These are phyloP conservation scores for Penicillium salamii DNA, from an alignment of 495 filamentous ascomycete genomes.

Conservation along the genomic window DNA sequence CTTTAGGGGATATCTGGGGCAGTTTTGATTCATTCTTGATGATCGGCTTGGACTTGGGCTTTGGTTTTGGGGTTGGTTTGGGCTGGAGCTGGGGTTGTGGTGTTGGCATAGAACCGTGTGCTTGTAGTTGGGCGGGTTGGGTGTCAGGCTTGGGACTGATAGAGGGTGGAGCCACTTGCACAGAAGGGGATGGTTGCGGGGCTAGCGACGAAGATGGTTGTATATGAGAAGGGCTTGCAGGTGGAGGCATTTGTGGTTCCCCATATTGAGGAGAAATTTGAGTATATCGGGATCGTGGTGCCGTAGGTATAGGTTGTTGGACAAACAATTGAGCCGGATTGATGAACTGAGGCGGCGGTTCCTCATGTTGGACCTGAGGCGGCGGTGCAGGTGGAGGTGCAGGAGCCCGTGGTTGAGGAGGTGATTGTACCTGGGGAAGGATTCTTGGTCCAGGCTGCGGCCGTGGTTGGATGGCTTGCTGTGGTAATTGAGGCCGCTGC, in stretches of 20 bases:
- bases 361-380: slow-evolving; percentile 12
- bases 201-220: slow-evolving; percentile 14
- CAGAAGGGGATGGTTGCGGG: neutral
- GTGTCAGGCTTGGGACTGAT: slow-evolving; percentile 3
- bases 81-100: slow-evolving; percentile 2
- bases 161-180: slow-evolving; percentile 2
- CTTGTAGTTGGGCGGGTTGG: slow-evolving; percentile 2
- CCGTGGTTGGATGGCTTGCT: slow-evolving; percentile 1
- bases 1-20: slow-evolving; percentile 8
- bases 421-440: slow-evolving; percentile 18
- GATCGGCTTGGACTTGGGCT: slow-evolving; percentile 3
- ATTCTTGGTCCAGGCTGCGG: slow-evolving; percentile 15
- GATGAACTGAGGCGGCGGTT: slow-evolving; percentile 43
- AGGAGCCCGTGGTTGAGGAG: slow-evolving; percentile 19
- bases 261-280: slow-evolving; percentile 26
- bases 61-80: slow-evolving; percentile 6
- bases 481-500: slow-evolving; percentile 17
- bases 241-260: slow-evolving; percentile 21
- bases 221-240: slow-evolving; percentile 18
- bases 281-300: slow-evolving; percentile 28
- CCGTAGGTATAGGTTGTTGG: slow-evolving; percentile 30
- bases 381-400: slow-evolving; percentile 31
- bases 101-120: slow-evolving; percentile 6
- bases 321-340: slow-evolving; percentile 42
- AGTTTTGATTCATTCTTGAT: neutral